These are phyloP conservation scores for Cystoisospora suis DNA, from an alignment of 169 alveolate species.

Conservation along the genomic window DNA sequence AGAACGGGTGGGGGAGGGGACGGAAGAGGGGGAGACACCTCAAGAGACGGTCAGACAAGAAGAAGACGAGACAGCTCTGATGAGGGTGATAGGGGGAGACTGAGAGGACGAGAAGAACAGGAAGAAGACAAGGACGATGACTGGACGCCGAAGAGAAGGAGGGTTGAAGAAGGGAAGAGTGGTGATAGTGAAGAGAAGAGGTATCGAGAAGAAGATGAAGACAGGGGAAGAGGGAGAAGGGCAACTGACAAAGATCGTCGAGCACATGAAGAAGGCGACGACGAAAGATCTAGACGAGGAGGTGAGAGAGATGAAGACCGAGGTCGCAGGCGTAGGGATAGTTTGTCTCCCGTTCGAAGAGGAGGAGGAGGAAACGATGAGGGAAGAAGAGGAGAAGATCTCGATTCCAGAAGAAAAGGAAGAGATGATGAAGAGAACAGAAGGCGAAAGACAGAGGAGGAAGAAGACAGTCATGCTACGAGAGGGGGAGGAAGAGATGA, in stretches of 20 bases:
- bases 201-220: neutral
- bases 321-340: too few species aligned
- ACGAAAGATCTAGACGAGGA: neutral
- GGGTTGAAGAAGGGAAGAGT: neutral
- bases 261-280: neutral
- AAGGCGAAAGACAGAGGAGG: too few species aligned
- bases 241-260: neutral
- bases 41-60: neutral
- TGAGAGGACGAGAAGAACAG: neutral
- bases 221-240: neutral
- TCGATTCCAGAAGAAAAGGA: too few species aligned
- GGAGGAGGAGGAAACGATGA: too few species aligned
- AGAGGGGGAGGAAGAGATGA: too few species aligned
- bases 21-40: too few species aligned
- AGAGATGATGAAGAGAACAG: too few species aligned
- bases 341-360: too few species aligned
- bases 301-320: too few species aligned
- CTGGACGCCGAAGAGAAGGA: neutral
- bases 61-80: neutral
- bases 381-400: too few species aligned
- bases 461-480: too few species aligned
- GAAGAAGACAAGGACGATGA: neutral
- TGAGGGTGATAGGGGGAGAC: neutral
- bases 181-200: neutral
- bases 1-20: neutral